Evolutionary conservation across 768 basidiomycete genomes (phyloP).

Genomic region (Lactifluus piperatus): DNA sequence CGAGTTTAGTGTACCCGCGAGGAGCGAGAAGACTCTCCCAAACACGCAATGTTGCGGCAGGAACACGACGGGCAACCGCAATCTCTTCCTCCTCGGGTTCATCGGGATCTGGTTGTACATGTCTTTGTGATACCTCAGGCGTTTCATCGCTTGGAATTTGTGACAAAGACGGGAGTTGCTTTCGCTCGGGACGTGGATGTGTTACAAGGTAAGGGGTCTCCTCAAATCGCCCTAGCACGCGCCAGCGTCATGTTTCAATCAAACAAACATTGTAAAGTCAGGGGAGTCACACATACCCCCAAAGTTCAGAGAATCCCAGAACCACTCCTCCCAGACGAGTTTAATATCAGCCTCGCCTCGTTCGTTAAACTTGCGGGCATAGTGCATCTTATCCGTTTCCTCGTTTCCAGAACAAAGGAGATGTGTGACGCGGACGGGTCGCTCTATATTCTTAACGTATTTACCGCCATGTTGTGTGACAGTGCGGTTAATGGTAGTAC

Average conservation of each 20-base stretch:
- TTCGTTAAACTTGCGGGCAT: slow-evolving; percentile 65
- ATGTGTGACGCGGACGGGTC: slow-evolving; percentile 77
- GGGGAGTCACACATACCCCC: slow-evolving; percentile 39
- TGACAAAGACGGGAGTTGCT: background rate
- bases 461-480: slow-evolving; percentile 53
- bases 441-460: slow-evolving; percentile 68
- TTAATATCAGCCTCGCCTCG: slow-evolving; percentile 64
- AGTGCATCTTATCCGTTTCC: slow-evolving; percentile 67
- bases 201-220: slow-evolving; percentile 16
- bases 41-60: slow-evolving; percentile 53
- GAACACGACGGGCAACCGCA: slow-evolving; percentile 47
- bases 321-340: slow-evolving; percentile 94
- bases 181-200: slow-evolving; percentile 17
- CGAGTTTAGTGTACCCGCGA: slow-evolving; percentile 56
- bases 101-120: background rate
- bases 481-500: slow-evolving; percentile 54
- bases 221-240: slow-evolving; percentile 14
- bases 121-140: background rate
- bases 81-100: slow-evolving; percentile 45
- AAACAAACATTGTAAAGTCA: background rate
- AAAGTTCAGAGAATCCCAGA: slow-evolving; percentile 83
- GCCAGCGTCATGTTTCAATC: background rate
- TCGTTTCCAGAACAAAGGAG: slow-evolving; percentile 65
- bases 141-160: background rate
- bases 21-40: slow-evolving; percentile 62